A percentile compares a stretch with the other conserved stretches of the same genome.
Evolutionary conservation across 257 asterid genomes (phyloP).

Genomic region (Sherardia arvensis): DNA sequence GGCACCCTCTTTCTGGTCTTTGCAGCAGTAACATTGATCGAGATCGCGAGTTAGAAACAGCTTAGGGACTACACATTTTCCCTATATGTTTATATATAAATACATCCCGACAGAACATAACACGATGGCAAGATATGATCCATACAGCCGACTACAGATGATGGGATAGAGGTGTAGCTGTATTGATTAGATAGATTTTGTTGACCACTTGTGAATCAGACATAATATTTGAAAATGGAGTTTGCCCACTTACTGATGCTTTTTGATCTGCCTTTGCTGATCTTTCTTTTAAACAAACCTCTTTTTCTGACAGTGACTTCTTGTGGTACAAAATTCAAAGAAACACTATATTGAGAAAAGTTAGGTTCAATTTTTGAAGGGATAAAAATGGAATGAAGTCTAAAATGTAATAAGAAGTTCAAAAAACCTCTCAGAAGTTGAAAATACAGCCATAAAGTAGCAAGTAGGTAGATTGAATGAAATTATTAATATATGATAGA

Average conservation of each 20-base stretch:
- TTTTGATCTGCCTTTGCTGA: not conserved
- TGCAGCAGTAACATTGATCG: slow-evolving; percentile 63
- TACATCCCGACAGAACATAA: no score
- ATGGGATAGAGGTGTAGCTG: not conserved
- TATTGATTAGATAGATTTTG: not conserved
- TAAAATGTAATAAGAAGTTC: no score
- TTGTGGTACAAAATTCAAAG: not conserved
- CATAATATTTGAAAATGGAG: not conserved
- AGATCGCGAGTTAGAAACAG: slow-evolving; percentile 37
- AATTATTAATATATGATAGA: no score
- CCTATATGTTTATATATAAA: not conserved
- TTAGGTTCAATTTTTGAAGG: no score
- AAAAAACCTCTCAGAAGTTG: not conserved
- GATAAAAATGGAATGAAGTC: no score
- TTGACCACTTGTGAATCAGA: not conserved
- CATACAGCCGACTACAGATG: not conserved
- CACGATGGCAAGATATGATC: not conserved
- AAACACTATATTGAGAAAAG: not conserved
- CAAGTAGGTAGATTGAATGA: not conserved
- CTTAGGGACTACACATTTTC: not conserved
- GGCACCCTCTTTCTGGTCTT: slow-evolving; percentile 80
- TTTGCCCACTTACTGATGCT: not conserved
- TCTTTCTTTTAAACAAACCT: not conserved
- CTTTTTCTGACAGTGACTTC: not conserved
- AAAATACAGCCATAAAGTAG: not conserved